Conservation (phyloP, 2,329 filamentous ascomycete genomes). For the Aspergillus hiratsukae region DNA sequence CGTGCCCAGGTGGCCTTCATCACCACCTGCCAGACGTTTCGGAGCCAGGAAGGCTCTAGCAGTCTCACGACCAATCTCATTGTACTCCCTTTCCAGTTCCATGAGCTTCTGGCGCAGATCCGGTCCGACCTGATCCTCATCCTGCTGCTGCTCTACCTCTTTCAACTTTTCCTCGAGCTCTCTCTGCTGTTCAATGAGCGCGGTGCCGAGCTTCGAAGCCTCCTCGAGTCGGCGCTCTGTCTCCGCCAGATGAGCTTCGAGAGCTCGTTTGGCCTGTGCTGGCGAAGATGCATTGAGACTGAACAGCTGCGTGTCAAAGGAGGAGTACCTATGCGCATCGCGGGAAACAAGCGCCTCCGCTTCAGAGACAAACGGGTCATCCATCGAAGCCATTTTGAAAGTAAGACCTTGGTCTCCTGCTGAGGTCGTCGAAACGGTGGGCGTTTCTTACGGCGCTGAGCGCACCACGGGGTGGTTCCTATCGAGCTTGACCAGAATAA, state of each 20-base stretch:
- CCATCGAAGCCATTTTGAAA: constrained; percentile 26
- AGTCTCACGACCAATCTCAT: constrained; percentile 85
- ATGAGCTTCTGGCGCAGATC: constrained; percentile 77
- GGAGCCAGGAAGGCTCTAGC: constrained; percentile 84
- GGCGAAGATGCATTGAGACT: constrained; percentile 78
- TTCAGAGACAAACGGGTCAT: constrained; percentile 57
- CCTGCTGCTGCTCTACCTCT: constrained; percentile 74
- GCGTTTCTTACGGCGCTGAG: constrained; percentile 2
- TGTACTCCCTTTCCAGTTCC: constrained; percentile 91
- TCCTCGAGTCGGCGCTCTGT: constrained; percentile 89
- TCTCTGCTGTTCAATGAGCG: constrained; percentile 80
- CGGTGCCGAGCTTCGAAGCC: constrained; percentile 81
- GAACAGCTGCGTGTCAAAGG: constrained; percentile 77
- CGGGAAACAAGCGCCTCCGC: constrained; percentile 40
- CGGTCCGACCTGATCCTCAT: constrained; percentile 72
- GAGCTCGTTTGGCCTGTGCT: constrained; percentile 77
- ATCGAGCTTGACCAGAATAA: constrained; percentile 9
- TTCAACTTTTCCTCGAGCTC: constrained; percentile 75
- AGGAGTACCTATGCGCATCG: constrained; percentile 66
- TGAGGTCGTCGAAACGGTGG: constrained; percentile 7
- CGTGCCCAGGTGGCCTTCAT: constrained; percentile 46
- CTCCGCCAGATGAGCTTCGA: constrained; percentile 88
- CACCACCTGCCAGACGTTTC: constrained; percentile 70
- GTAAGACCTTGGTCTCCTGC: constrained; percentile 12
- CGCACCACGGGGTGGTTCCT: background rate